A percentile compares a stretch with the other conserved stretches of the same genome.
phyloP scores from a whole-genome alignment of 768 basidiomycete species.

The Gloeostereum incarnatum region DNA sequence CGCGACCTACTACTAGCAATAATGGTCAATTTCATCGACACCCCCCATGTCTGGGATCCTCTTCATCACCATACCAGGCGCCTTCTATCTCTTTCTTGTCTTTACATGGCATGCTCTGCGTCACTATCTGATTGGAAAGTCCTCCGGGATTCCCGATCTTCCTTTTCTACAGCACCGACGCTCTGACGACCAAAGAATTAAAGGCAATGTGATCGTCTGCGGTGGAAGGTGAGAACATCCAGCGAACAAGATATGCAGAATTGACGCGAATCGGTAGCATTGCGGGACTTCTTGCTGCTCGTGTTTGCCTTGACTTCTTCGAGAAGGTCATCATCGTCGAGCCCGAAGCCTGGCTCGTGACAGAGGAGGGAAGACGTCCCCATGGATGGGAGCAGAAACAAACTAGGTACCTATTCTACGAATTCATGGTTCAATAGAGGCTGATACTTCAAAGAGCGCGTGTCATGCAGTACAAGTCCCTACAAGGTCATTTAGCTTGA shows the following conservation, averaged over 20 bases:
- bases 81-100: slow-evolving; percentile 1
- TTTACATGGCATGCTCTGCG: slow-evolving; percentile 4
- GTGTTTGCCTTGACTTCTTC: slow-evolving; percentile 22
- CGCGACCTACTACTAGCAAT: no score
- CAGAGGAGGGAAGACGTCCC: slow-evolving; percentile 11
- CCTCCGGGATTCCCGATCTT: slow-evolving; percentile 1
- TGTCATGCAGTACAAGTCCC: slow-evolving; percentile 17
- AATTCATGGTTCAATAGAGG: no score
- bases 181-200: slow-evolving; percentile 4
- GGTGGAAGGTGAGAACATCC: slow-evolving; percentile 8
- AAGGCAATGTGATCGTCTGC: not conserved
- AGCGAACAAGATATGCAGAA: not conserved
- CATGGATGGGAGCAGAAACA: slow-evolving; percentile 11
- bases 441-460: no score
- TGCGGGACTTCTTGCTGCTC: slow-evolving; percentile 19
- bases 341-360: slow-evolving; percentile 18
- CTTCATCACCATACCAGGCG: no score
- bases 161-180: slow-evolving; percentile 1
- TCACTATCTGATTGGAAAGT: slow-evolving; percentile 1
- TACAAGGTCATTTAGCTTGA: slow-evolving; percentile 9
- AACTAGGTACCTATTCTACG: no score
- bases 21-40: no score
- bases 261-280: slow-evolving; percentile 12
- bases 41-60: no score
- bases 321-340: slow-evolving; percentile 21